Evolutionary conservation across 441 rosid species (phyloP).

Genomic region (Aleurites moluccanus): DNA sequence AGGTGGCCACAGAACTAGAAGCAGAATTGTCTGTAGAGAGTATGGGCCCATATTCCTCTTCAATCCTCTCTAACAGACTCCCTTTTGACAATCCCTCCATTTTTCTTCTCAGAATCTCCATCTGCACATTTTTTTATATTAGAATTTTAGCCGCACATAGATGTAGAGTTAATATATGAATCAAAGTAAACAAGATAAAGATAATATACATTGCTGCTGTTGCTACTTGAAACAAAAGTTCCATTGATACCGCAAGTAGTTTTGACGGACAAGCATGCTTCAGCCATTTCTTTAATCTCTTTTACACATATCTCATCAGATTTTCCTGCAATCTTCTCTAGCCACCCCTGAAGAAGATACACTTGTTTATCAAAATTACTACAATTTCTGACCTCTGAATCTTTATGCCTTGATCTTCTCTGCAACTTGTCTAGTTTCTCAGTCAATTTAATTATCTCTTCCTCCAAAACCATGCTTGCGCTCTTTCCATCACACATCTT

Average conservation of each 20-base stretch:
- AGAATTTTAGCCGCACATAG: slow-evolving; percentile 1
- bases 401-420: slow-evolving; percentile 49
- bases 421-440: slow-evolving; percentile 61
- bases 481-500: slow-evolving; percentile 55
- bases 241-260: slow-evolving; percentile 29
- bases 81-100: slow-evolving; percentile 74
- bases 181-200: background rate
- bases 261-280: slow-evolving; percentile 55
- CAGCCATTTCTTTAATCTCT: slow-evolving; percentile 74
- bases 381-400: slow-evolving; percentile 33
- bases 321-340: slow-evolving; percentile 46
- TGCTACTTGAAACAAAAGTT: slow-evolving; percentile 27
- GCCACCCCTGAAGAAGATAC: slow-evolving; percentile 47
- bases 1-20: slow-evolving; percentile 33
- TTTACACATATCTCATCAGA: slow-evolving; percentile 44
- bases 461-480: slow-evolving; percentile 45
- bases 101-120: slow-evolving; percentile 64
- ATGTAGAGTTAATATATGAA: background rate
- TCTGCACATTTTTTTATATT: slow-evolving; percentile 37
- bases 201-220: slow-evolving; percentile 39
- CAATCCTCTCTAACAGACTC: slow-evolving; percentile 50
- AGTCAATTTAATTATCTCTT: slow-evolving; percentile 56
- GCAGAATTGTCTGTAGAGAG: slow-evolving; percentile 38
- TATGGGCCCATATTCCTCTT: slow-evolving; percentile 51
- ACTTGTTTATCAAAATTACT: slow-evolving; percentile 64